These are phyloP conservation scores for Amanita polypyramis DNA, from an alignment of 768 basidiomycete genomes.

Conservation along the genomic window DNA sequence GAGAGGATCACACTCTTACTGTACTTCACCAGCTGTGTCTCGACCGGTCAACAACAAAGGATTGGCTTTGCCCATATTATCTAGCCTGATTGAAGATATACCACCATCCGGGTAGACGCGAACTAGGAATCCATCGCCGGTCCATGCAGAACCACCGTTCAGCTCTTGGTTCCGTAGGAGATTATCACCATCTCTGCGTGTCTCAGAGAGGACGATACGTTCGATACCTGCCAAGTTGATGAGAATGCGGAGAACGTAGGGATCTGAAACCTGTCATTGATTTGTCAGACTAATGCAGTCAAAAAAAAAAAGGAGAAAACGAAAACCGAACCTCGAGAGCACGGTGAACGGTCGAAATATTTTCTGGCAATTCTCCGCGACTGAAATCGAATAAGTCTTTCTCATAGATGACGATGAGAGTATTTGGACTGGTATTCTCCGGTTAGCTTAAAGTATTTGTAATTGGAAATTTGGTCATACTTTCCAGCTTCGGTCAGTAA, in stretches of 20 bases:
- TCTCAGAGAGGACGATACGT: slow-evolving; percentile 49
- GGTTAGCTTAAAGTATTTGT: slow-evolving; percentile 8
- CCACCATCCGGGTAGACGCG: slow-evolving; percentile 68
- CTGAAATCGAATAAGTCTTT: slow-evolving; percentile 78
- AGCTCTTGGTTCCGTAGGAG: slow-evolving; percentile 33
- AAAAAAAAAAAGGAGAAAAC: not conserved
- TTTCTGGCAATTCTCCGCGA: slow-evolving; percentile 53
- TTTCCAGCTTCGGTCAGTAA: slow-evolving; percentile 50
- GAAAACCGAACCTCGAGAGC: slow-evolving; percentile 52
- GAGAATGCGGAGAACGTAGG: slow-evolving; percentile 67
- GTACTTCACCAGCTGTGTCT: slow-evolving; percentile 36
- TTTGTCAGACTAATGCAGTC: slow-evolving; percentile 6
- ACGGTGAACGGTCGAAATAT: slow-evolving; percentile 67
- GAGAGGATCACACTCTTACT: slow-evolving; percentile 22
- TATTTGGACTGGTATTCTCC: slow-evolving; percentile 26
- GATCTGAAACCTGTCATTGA: slow-evolving; percentile 54
- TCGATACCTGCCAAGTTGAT: slow-evolving; percentile 74
- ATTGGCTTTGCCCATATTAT: slow-evolving; percentile 20
- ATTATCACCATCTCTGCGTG: slow-evolving; percentile 54
- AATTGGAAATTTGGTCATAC: slow-evolving; percentile 30
- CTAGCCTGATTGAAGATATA: slow-evolving; percentile 36
- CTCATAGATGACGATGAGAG: slow-evolving; percentile 50
- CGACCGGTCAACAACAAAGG: slow-evolving; percentile 41
- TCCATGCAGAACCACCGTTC: slow-evolving; percentile 50
- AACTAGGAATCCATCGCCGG: slow-evolving; percentile 52